These are phyloP conservation scores for Pythium aristosporum DNA, from an alignment of 352 stramenopile genomes.

Conservation along the genomic window DNA sequence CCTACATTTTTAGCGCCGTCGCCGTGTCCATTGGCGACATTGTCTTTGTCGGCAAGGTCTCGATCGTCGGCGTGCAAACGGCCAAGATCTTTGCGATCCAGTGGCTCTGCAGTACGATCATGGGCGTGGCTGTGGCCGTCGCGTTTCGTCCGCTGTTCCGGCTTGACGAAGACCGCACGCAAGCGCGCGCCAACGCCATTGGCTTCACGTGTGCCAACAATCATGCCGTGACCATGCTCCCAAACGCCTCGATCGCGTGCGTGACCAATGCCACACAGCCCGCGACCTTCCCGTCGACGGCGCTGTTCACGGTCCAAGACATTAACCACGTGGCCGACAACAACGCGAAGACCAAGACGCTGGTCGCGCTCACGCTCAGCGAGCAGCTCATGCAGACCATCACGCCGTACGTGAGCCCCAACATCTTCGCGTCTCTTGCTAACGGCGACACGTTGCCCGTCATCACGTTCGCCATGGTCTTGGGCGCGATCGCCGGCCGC, in stretches of 20 bases:
- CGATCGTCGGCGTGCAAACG: slow-evolving; percentile 60
- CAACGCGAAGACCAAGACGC: slow-evolving; percentile 24
- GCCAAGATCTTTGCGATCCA: slow-evolving; percentile 53
- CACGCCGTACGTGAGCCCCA: slow-evolving; percentile 53
- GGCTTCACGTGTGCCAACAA: not conserved
- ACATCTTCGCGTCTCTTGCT: slow-evolving; percentile 55
- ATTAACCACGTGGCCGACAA: slow-evolving; percentile 42
- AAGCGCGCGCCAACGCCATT: not conserved
- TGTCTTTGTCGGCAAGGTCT: slow-evolving; percentile 68
- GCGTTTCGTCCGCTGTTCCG: slow-evolving; percentile 55
- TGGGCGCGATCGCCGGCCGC: slow-evolving; percentile 54
- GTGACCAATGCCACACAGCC: not conserved
- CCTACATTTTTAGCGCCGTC: slow-evolving; percentile 78
- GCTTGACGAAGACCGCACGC: slow-evolving; percentile 5
- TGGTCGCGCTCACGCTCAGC: slow-evolving; percentile 46
- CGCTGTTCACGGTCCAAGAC: slow-evolving; percentile 44
- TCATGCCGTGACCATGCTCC: slow-evolving; percentile 10
- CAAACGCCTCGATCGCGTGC: slow-evolving; percentile 17
- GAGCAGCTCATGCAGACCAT: slow-evolving; percentile 62
- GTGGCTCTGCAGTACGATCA: slow-evolving; percentile 41
- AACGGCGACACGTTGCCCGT: slow-evolving; percentile 52
- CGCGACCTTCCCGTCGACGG: slow-evolving; percentile 2
- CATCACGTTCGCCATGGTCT: slow-evolving; percentile 66
- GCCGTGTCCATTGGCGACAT: slow-evolving; percentile 72
- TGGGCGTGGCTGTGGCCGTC: slow-evolving; percentile 55